Percentiles rank a stretch among this genome's conserved stretches.
Evolutionary conservation across 2,329 filamentous ascomycete genomes (phyloP).

Genomic region (Lecanicillium sp.): DNA sequence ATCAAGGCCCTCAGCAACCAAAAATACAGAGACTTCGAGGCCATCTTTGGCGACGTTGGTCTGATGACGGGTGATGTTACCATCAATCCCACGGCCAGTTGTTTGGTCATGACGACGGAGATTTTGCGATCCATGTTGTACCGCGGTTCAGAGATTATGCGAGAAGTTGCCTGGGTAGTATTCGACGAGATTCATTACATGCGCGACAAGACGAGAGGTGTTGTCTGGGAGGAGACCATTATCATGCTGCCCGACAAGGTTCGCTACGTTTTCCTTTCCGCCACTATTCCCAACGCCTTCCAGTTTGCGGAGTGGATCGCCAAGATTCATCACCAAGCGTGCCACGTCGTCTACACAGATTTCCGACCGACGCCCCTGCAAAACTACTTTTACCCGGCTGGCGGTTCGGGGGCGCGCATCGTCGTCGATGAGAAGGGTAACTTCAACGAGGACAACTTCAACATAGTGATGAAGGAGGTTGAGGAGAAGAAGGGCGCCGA

Average conservation of each 20-base stretch:
- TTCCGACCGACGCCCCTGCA: slow-evolving; percentile 95
- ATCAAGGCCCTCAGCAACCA: slow-evolving; percentile 99
- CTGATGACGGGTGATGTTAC: slow-evolving; percentile 99
- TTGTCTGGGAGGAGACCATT: slow-evolving; percentile 99
- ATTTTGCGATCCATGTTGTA: slow-evolving; percentile 99
- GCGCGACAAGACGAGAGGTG: slow-evolving; percentile 87
- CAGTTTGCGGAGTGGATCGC: slow-evolving; percentile 99
- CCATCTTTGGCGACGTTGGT: slow-evolving; percentile 92
- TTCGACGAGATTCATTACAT: slow-evolving; percentile 99
- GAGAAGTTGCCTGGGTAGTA: slow-evolving; percentile 95
- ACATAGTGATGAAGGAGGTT: slow-evolving; percentile 87
- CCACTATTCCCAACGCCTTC: slow-evolving; percentile 97
- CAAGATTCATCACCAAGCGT: slow-evolving; percentile 95
- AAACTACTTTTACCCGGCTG: slow-evolving; percentile 94
- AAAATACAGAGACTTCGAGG: slow-evolving; percentile 94
- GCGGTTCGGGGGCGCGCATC: slow-evolving; percentile 86
- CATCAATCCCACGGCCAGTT: slow-evolving; percentile 97
- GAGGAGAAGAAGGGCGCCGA: slow-evolving; percentile 83
- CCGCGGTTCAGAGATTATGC: slow-evolving; percentile 97
- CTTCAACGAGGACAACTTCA: slow-evolving; percentile 96
- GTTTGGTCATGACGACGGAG: slow-evolving; percentile 98
- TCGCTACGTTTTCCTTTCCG: slow-evolving; percentile 95
- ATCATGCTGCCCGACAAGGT: slow-evolving; percentile 98
- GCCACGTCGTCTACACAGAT: slow-evolving; percentile 98
- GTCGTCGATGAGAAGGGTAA: slow-evolving; percentile 95